Percentiles rank a stretch among this genome's conserved stretches.
Evolutionary conservation across 768 basidiomycete genomes (phyloP).

Genomic region (Fomitopsis pulvina): DNA sequence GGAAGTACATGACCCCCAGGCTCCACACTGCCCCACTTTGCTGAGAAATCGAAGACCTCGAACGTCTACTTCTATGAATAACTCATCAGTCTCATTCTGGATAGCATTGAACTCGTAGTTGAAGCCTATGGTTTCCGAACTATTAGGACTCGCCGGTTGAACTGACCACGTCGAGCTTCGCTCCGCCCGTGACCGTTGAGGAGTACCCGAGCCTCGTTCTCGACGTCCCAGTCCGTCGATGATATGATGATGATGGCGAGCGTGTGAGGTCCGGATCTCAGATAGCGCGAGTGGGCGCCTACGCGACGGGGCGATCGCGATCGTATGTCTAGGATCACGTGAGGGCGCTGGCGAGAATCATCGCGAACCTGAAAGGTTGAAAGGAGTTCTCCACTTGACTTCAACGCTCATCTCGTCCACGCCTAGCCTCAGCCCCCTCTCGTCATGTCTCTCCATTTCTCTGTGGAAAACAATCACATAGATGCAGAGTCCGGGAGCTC

Average conservation of each 20-base stretch:
- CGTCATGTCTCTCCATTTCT: background rate
- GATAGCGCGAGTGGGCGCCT: background rate
- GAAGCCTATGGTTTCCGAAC: too few relatives aligned
- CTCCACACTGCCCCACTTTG: constrained; percentile 42
- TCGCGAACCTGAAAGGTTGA: background rate
- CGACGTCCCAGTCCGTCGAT: too few relatives aligned
- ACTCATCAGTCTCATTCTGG: constrained; percentile 68
- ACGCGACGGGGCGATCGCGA: background rate
- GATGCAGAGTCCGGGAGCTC: constrained; percentile 5
- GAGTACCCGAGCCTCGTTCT: too few relatives aligned
- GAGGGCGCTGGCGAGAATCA: background rate
- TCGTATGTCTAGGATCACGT: background rate
- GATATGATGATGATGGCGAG: too few relatives aligned
- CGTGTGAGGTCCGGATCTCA: too few relatives aligned
- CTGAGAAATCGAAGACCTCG: constrained; percentile 61
- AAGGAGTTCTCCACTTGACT: background rate
- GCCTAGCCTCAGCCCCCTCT: background rate
- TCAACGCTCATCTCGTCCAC: background rate
- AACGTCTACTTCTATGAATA: constrained; percentile 87
- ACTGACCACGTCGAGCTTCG: too few relatives aligned
- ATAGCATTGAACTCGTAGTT: constrained; percentile 85
- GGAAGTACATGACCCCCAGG: constrained; percentile 50
- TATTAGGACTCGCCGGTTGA: too few relatives aligned
- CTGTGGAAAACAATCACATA: background rate
- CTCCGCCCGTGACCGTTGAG: too few relatives aligned